Evolutionary conservation across 73 alveolate species (phyloP).

Genomic region (Paramecium sexaurelia): DNA sequence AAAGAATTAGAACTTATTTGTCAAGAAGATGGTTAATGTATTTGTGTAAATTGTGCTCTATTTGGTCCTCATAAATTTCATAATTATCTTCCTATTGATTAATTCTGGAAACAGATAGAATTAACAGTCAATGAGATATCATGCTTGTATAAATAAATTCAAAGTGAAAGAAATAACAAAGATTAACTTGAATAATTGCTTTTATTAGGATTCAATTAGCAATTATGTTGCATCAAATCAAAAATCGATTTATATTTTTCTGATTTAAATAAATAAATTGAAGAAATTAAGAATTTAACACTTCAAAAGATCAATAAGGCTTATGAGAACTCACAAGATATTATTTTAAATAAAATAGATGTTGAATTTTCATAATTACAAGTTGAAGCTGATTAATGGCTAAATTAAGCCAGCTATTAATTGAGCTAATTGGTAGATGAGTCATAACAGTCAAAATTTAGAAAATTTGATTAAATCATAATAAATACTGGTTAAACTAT

Average conservation of each 20-base stretch:
- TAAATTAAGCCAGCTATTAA: neutral
- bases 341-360: neutral
- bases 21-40: constrained; percentile 79
- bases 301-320: neutral
- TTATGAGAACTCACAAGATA: neutral
- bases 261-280: neutral
- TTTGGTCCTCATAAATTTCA: constrained; percentile 88
- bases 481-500: neutral
- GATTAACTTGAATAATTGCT: neutral
- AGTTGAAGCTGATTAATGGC: neutral
- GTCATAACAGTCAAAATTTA: neutral
- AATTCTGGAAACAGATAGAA: constrained; percentile 74
- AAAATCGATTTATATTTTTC: neutral
- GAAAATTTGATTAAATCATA: neutral
- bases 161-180: neutral
- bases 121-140: constrained; percentile 63
- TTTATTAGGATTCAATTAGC: neutral
- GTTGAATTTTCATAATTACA: neutral
- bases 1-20: constrained; percentile 80
- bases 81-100: constrained; percentile 74
- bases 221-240: neutral
- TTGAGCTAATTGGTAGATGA: neutral
- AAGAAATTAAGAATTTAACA: neutral
- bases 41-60: constrained; percentile 86
- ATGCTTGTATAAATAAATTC: neutral